phyloP scores from a whole-genome alignment of 2,329 filamentous ascomycete species.

The Aspergillus caelatus region DNA sequence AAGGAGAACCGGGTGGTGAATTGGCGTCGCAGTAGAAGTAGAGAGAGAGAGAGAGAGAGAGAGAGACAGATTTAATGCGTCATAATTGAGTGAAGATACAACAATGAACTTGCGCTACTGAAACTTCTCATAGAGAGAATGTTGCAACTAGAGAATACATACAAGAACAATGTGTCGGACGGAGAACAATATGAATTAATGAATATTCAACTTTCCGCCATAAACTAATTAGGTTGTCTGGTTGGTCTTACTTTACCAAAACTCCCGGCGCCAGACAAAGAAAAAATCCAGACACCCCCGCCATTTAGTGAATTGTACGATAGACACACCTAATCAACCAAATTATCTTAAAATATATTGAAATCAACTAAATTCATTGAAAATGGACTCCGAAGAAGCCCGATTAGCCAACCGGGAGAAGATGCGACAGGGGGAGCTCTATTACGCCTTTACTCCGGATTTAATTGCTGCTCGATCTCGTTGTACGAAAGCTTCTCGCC shows the following conservation, averaged over 20 bases:
- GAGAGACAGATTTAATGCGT: background rate
- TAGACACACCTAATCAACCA: background rate
- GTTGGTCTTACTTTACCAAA: background rate
- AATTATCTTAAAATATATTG: background rate
- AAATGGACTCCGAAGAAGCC: slow-evolving; percentile 18
- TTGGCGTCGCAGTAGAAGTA: background rate
- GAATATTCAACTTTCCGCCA: too few species aligned
- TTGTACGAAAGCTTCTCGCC: slow-evolving; percentile 62
- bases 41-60: background rate
- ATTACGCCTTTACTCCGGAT: slow-evolving; percentile 72
- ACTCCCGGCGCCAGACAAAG: background rate
- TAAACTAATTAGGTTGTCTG: background rate
- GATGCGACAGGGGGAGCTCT: slow-evolving; percentile 72
- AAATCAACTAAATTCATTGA: too few species aligned
- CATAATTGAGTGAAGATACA: background rate
- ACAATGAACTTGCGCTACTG: background rate
- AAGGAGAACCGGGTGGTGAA: background rate
- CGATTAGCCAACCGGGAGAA: slow-evolving; percentile 34
- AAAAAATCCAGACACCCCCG: background rate
- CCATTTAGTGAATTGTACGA: background rate
- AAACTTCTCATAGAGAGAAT: background rate
- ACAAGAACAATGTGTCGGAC: slow-evolving; percentile 2
- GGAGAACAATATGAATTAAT: slow-evolving; percentile 10
- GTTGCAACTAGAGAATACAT: background rate
- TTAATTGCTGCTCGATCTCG: slow-evolving; percentile 65